Base-by-base conservation (phyloP, 345 rosid genomes). In the Boechera stricta region DNA sequence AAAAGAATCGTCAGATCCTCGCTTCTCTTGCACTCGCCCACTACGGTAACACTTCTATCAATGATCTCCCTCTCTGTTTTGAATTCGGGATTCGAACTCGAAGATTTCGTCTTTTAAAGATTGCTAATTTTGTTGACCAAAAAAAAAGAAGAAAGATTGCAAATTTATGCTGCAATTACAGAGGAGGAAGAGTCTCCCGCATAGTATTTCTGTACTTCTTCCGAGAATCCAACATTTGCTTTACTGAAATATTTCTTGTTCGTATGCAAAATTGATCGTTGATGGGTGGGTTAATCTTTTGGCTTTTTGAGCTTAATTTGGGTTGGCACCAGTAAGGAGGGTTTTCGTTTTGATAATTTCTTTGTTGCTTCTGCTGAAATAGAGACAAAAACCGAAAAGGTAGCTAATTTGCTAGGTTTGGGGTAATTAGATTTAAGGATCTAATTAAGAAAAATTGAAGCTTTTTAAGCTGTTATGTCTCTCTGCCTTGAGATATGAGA, bases 1-100 rank as follows among this genome's bases (percentile, higher is more conserved):
- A 69, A 67, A 67, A 39, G 64, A 69, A 69, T 55, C 73, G 53
- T 0, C 77, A 41, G 77, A 73, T 64, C 77, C 18, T 73, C 15
- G 54, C 54, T 12, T 35, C 75, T 21, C 24, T 21, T 21, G 24
- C 24, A 21, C 24, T 21, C 24, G 35, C 3, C 4, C 10, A 36
- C 49, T 59, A 61, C 60, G 61, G 77, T 73, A 63, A 63, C 6
- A 28, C 2, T 2, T 28, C 21, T n/a, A n/a, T 73, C 57, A 28
- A 0, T 56, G 39, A 11, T 45, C 57, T 45, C 57, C 28, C 16
- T 53, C 44, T 53, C 63, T 63, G 61, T 60, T 57, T 24, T 4
- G 1, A 57, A 70, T 69, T 56, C 64, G 52, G 55, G 33, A 7
- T 53, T 53, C 26, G 29, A 54, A 28, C 39, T 69, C 10, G 0